phyloP scores from a whole-genome alignment of 2,329 filamentous ascomycete genomes.

The Stemphylium lycopersici region DNA sequence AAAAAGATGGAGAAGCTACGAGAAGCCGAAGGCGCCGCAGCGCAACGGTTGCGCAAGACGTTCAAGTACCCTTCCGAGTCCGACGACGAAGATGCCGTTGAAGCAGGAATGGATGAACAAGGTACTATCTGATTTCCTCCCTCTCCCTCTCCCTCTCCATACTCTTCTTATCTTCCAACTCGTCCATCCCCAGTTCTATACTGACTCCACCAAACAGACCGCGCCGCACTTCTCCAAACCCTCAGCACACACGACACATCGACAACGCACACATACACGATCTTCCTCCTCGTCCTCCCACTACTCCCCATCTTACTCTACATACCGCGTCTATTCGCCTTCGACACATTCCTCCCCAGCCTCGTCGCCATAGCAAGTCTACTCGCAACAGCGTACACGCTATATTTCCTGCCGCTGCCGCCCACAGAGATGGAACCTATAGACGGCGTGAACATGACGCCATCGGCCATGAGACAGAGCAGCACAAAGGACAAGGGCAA shows the following conservation, averaged over 20 bases:
- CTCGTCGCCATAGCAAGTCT: slow-evolving; percentile 69
- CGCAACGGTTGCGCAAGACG: slow-evolving; percentile 73
- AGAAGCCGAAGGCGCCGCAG: slow-evolving; percentile 29
- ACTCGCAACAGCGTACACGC: slow-evolving; percentile 65
- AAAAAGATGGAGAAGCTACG: slow-evolving; percentile 12
- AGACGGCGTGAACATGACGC: slow-evolving; percentile 10
- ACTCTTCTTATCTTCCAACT: neutral
- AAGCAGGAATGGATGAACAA: slow-evolving; percentile 76
- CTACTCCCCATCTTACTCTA: slow-evolving; percentile 63
- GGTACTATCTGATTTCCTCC: slow-evolving; percentile 53
- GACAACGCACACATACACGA: slow-evolving; percentile 57
- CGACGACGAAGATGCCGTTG: slow-evolving; percentile 60
- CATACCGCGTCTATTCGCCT: slow-evolving; percentile 55
- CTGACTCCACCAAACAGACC: slow-evolving; percentile 29
- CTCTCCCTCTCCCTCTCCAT: neutral
- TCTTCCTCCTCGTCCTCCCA: slow-evolving; percentile 65
- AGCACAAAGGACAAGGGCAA: slow-evolving; percentile 20
- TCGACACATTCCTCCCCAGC: slow-evolving; percentile 53
- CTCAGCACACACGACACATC: slow-evolving; percentile 47
- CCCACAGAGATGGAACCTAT: slow-evolving; percentile 50
- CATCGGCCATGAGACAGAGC: neutral
- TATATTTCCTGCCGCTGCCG: slow-evolving; percentile 62
- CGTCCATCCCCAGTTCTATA: neutral
- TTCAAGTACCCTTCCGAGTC: slow-evolving; percentile 74
- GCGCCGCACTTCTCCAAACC: slow-evolving; percentile 30